phyloP scores from a whole-genome alignment of 768 basidiomycete species.

The Coprinopsis strossmayeri region DNA sequence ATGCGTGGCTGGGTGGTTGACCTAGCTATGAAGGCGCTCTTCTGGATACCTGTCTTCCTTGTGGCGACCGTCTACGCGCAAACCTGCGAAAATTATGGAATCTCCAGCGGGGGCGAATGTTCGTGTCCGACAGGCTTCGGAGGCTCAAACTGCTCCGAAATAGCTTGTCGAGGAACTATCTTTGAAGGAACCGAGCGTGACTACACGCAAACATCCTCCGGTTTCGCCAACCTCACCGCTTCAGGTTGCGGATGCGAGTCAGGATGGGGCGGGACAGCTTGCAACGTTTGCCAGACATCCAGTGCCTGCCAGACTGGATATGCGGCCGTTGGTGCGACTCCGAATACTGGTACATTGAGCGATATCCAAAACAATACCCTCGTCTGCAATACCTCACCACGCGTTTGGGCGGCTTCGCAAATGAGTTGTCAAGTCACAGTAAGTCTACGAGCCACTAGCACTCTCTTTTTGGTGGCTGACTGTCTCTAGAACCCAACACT shows the following conservation, averaged over 20 bases:
- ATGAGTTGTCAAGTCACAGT: conserved; percentile 84
- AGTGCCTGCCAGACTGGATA: conserved; percentile 63
- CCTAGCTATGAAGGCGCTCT: neutral
- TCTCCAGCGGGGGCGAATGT: conserved; percentile 50
- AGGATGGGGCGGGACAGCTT: conserved; percentile 75
- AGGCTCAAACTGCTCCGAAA: conserved; percentile 58
- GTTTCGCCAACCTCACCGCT: conserved; percentile 59
- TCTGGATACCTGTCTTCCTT: conserved; percentile 10
- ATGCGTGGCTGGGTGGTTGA: no score
- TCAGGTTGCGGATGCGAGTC: conserved; percentile 61
- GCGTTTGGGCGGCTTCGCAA: conserved; percentile 73
- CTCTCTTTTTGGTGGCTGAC: neutral
- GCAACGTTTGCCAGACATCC: conserved; percentile 70
- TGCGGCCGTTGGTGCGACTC: conserved; percentile 30
- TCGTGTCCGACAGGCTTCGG: conserved; percentile 81
- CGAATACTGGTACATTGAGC: conserved; percentile 21
- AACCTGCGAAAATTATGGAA: conserved; percentile 68
- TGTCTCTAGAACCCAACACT: conserved; percentile 71
- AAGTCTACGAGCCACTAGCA: conserved; percentile 24
- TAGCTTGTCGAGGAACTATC: conserved; percentile 76
- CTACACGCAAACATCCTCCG: conserved; percentile 36
- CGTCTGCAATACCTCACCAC: conserved; percentile 62
- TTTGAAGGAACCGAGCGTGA: conserved; percentile 64
- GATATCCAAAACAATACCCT: conserved; percentile 52
- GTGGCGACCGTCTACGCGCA: conserved; percentile 22